These are phyloP conservation scores for Tolypocladium sp. DNA, from an alignment of 2,329 filamentous ascomycete species.

Conservation along the genomic window DNA sequence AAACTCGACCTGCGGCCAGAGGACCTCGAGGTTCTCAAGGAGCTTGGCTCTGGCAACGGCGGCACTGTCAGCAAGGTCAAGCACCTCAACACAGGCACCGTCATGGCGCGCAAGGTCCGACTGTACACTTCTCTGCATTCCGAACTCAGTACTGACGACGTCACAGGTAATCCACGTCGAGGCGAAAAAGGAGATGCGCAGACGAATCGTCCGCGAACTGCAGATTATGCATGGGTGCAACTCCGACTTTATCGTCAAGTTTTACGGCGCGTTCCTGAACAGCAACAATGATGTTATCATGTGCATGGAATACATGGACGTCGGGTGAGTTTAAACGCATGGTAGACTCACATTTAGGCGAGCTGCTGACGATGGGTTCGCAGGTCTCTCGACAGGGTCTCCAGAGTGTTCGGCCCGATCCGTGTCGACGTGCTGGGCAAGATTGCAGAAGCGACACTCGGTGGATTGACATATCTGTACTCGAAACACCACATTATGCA, in stretches of 20 bases:
- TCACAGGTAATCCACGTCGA: constrained; percentile 90
- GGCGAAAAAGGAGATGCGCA: constrained; percentile 92
- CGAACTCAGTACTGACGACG: constrained; percentile 6
- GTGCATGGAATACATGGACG: constrained; percentile 99
- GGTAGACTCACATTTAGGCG: background rate
- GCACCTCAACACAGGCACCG: constrained; percentile 86
- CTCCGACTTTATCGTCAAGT: constrained; percentile 92
- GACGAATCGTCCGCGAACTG: constrained; percentile 91
- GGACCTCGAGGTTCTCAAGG: constrained; percentile 86
- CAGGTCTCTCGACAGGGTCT: constrained; percentile 88
- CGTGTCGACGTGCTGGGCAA: constrained; percentile 95
- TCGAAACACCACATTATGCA: constrained; percentile 97
- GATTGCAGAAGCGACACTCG: constrained; percentile 91
- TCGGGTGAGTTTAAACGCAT: constrained; percentile 64
- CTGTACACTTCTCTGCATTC: background rate
- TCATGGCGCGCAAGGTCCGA: constrained; percentile 92
- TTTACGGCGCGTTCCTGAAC: constrained; percentile 95
- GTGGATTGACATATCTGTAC: constrained; percentile 91
- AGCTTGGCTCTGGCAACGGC: constrained; percentile 91
- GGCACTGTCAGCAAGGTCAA: constrained; percentile 97
- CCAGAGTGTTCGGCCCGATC: constrained; percentile 87
- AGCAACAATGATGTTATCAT: constrained; percentile 96
- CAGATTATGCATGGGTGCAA: constrained; percentile 99
- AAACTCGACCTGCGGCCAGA: constrained; percentile 86
- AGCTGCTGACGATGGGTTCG: background rate